phyloP scores from a whole-genome alignment of 805 yeast species.

The Saccharomycopsis oosterbeekiorum region DNA sequence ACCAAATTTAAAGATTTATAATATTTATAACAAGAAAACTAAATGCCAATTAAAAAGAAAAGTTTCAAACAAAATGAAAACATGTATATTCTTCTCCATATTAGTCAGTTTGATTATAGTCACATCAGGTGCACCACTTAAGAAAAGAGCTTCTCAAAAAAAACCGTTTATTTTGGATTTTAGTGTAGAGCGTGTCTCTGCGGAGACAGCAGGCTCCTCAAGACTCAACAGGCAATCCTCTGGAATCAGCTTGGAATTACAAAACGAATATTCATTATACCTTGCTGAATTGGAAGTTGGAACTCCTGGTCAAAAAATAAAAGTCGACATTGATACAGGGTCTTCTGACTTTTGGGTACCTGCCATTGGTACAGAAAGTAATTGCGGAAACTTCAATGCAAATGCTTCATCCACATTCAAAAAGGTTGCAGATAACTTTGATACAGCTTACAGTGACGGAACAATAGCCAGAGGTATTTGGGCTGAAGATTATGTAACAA shows the following conservation, averaged over 20 bases:
- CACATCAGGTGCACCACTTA: neutral
- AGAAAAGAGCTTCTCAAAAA: neutral
- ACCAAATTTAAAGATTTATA: no score
- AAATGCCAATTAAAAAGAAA: no score
- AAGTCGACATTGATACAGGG: slow-evolving; percentile 39
- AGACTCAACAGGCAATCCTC: neutral
- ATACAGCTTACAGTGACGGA: slow-evolving; percentile 38
- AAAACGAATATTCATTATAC: slow-evolving; percentile 35
- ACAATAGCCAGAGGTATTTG: slow-evolving; percentile 42
- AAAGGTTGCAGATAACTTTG: slow-evolving; percentile 28
- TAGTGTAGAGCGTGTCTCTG: neutral
- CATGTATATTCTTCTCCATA: neutral
- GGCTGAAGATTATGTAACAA: slow-evolving; percentile 9
- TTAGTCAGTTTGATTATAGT: neutral
- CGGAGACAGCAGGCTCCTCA: neutral
- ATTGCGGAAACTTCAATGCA: slow-evolving; percentile 20
- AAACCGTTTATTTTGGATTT: neutral
- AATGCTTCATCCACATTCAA: slow-evolving; percentile 19
- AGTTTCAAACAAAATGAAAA: neutral
- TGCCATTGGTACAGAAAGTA: slow-evolving; percentile 19
- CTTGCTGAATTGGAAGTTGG: slow-evolving; percentile 36
- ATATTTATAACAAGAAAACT: neutral
- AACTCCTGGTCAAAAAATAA: slow-evolving; percentile 32
- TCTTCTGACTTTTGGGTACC: slow-evolving; percentile 42
- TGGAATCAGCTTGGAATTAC: slow-evolving; percentile 19